Evolutionary conservation across 2,329 filamentous ascomycete genomes (phyloP).

Genomic region (Sporothrix euskadiensis): DNA sequence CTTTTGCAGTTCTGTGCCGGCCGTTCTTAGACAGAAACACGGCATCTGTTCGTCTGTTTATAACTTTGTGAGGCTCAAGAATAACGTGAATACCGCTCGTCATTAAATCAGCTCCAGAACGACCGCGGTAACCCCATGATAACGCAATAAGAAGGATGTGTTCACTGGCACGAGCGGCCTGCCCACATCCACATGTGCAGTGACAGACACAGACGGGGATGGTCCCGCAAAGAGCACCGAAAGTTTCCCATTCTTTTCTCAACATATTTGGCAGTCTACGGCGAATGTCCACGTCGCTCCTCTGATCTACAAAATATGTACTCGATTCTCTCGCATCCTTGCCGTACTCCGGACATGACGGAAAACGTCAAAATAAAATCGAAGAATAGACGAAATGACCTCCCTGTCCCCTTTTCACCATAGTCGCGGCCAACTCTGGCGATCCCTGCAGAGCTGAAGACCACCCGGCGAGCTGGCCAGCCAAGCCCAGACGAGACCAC

Average conservation of each 20-base stretch:
- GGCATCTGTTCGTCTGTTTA: too few relatives aligned
- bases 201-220: not conserved
- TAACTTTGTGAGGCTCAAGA: too few relatives aligned
- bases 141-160: not conserved
- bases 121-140: not conserved
- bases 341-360: not conserved
- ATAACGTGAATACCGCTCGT: not conserved
- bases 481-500: slow-evolving; percentile 2
- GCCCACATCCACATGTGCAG: not conserved
- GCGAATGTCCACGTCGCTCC: not conserved
- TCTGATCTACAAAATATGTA: not conserved
- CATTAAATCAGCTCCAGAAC: not conserved
- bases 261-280: slow-evolving; percentile 1
- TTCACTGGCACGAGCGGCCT: not conserved
- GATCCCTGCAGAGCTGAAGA: slow-evolving; percentile 25
- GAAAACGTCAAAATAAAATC: not conserved
- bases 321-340: not conserved
- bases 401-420: not conserved
- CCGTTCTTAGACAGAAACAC: not conserved
- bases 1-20: not conserved
- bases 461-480: slow-evolving; percentile 8
- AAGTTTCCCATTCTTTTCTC: too few relatives aligned
- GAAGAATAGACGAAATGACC: slow-evolving; percentile 4
- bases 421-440: slow-evolving; percentile 3
- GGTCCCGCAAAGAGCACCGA: not conserved